These are phyloP conservation scores for Penicillium fimorum DNA, from an alignment of 495 filamentous ascomycete species.

Conservation along the genomic window DNA sequence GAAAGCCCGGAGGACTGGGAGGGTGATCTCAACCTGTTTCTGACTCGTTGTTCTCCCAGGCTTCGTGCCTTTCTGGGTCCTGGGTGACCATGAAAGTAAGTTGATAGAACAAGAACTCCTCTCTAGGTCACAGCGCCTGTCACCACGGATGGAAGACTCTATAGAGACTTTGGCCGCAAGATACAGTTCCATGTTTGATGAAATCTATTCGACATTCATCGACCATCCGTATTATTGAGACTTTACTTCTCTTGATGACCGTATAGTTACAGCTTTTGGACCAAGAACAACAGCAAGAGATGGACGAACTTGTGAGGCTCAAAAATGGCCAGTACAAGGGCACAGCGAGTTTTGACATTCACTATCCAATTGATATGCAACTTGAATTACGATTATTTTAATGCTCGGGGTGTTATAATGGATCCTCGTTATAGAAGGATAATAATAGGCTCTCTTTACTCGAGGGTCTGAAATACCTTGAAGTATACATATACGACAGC, in stretches of 20 bases:
- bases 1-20: too few relatives aligned
- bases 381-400: background rate
- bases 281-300: background rate
- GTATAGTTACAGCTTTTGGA: background rate
- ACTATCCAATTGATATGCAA: background rate
- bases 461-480: too few relatives aligned
- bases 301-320: background rate
- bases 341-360: background rate
- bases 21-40: too few relatives aligned
- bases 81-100: background rate
- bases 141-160: background rate
- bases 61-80: background rate
- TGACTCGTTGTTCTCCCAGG: too few relatives aligned
- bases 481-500: too few relatives aligned
- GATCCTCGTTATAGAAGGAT: too few relatives aligned
- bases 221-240: background rate
- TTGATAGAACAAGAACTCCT: background rate
- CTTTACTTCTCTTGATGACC: background rate
- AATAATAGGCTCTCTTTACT: too few relatives aligned
- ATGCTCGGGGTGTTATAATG: too few relatives aligned
- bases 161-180: background rate
- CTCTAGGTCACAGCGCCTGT: background rate
- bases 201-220: background rate
- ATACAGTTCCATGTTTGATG: background rate
- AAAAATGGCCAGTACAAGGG: background rate